A percentile compares a stretch with the other conserved stretches of the same genome.
Conservation (phyloP, 2,329 filamentous ascomycete species). For the Neonectria coccinea region DNA sequence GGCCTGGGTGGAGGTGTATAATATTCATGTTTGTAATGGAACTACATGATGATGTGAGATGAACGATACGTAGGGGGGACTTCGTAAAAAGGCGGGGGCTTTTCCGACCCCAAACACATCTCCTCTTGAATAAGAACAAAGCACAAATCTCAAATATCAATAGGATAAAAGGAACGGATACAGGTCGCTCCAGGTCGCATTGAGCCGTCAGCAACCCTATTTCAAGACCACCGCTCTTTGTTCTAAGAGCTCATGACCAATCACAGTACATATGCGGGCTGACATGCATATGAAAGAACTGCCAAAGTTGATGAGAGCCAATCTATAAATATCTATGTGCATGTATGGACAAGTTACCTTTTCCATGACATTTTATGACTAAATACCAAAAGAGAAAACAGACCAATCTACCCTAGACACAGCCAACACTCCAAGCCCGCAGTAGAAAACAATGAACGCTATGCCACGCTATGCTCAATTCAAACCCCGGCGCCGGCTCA, state of each 20-base stretch:
- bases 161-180: not conserved
- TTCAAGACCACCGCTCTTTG: not conserved
- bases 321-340: conserved; percentile 22
- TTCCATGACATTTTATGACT: not conserved
- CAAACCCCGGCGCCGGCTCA: conserved; percentile 2
- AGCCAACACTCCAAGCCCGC: not conserved
- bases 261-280: conserved; percentile 3
- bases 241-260: not conserved
- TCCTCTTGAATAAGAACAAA: not conserved
- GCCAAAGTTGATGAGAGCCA: not conserved
- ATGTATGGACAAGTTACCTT: not conserved
- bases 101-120: not conserved
- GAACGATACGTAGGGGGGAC: not conserved
- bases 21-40: not conserved
- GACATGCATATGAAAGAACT: conserved; percentile 8
- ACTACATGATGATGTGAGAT: not conserved
- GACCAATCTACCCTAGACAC: conserved; percentile 7
- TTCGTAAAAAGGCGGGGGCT: not conserved
- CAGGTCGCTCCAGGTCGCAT: not conserved
- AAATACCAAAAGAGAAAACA: conserved; percentile 3
- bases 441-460: not conserved
- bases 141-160: not conserved
- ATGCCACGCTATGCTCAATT: conserved; percentile 11
- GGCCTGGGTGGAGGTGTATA: not conserved
- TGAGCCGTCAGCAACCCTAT: not conserved